A percentile compares a stretch with the other conserved stretches of the same genome.
Conservation (phyloP, 345 rosid genomes). For the Salix arbutifolia region DNA sequence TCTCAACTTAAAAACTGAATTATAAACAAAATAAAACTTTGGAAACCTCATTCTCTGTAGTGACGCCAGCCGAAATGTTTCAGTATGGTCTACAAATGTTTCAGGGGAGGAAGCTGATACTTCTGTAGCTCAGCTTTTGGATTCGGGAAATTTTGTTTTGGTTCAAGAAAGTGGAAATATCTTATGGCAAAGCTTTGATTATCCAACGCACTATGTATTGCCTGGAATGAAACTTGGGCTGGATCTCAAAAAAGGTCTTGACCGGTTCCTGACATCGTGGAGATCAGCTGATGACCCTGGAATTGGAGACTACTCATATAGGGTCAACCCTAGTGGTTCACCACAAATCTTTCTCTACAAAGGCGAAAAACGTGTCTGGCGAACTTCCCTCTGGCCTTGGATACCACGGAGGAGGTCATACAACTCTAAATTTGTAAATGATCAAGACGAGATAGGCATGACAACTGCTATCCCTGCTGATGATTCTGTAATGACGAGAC, state of each 20-base stretch:
- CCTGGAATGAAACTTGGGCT: background rate
- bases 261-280: background rate
- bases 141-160: constrained; percentile 11
- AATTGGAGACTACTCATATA: background rate
- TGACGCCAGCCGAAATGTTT: background rate
- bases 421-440: background rate
- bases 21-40: no score
- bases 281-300: background rate
- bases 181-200: background rate
- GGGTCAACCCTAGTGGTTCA: background rate
- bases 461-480: background rate
- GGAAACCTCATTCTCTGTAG: constrained; percentile 1
- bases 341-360: background rate
- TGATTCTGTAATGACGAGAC: background rate
- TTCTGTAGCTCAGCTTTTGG: constrained; percentile 10
- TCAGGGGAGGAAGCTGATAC: background rate
- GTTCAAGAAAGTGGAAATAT: background rate
- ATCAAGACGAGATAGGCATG: background rate
- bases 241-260: background rate
- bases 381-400: background rate
- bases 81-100: constrained; percentile 8
- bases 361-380: background rate
- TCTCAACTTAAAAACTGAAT: no score
- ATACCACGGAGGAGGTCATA: no score
- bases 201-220: background rate